These are phyloP conservation scores for Boechera stricta DNA, from an alignment of 345 rosid genomes.

Conservation along the genomic window DNA sequence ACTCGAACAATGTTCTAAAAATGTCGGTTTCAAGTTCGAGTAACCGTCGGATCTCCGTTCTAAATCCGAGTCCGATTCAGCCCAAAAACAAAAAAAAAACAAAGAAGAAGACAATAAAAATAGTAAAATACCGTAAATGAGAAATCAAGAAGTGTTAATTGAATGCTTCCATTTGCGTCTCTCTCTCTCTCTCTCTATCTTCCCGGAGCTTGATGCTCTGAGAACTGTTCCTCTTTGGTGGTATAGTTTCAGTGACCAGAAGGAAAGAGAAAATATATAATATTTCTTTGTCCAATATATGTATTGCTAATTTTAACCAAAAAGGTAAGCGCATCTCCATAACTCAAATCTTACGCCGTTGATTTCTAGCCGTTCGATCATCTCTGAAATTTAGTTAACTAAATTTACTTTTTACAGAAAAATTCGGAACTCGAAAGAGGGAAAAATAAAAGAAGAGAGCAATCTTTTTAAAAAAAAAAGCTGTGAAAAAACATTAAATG, in stretches of 20 bases:
- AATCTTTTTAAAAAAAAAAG: background rate
- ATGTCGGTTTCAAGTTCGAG: conserved; percentile 18
- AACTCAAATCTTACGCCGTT: conserved; percentile 34
- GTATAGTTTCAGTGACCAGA: conserved; percentile 37
- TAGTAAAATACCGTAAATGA: conserved; percentile 15
- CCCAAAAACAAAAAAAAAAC: background rate
- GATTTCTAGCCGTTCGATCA: conserved; percentile 37
- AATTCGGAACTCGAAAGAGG: background rate
- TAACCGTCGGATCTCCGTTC: conserved; percentile 41
- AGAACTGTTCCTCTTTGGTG: conserved; percentile 31
- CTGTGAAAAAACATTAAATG: background rate
- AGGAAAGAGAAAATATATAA: conserved; percentile 26
- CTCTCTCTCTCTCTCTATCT: conserved; percentile 7
- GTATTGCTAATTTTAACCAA: conserved; percentile 37
- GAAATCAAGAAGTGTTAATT: conserved; percentile 16
- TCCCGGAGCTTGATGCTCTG: conserved; percentile 22
- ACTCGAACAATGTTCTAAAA: conserved; percentile 29
- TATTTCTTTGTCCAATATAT: background rate
- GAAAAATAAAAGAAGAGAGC: background rate
- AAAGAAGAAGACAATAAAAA: background rate
- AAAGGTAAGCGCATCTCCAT: conserved; percentile 38
- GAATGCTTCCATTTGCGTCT: conserved; percentile 30
- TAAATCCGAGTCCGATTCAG: conserved; percentile 27
- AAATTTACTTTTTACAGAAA: background rate
- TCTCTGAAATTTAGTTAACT: conserved; percentile 10